phyloP scores from a whole-genome alignment of 495 filamentous ascomycete genomes.

The Neurospora cerealis region DNA sequence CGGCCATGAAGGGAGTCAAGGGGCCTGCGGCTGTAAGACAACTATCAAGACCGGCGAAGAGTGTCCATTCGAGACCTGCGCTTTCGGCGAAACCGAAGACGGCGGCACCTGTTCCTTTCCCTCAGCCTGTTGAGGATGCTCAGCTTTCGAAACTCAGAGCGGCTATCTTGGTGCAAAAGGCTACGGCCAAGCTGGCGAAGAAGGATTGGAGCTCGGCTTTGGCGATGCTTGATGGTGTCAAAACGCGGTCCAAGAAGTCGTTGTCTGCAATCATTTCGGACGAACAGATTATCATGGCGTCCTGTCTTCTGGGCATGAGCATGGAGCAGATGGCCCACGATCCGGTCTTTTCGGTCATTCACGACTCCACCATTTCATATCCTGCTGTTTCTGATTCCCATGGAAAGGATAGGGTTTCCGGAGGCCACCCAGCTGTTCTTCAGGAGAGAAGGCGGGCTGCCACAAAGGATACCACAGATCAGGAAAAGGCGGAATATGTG shows the following conservation, averaged over 20 bases:
- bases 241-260: constrained; percentile 23
- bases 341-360: constrained; percentile 77
- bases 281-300: constrained; percentile 48
- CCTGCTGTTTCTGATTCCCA: constrained; percentile 46
- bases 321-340: constrained; percentile 62
- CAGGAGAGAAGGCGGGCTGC: not conserved
- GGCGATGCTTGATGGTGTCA: constrained; percentile 38
- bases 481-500: constrained; percentile 36
- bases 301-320: constrained; percentile 47
- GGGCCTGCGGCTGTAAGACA: constrained; percentile 7
- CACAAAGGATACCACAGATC: constrained; percentile 18
- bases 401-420: constrained; percentile 15
- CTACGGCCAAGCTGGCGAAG: constrained; percentile 42
- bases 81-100: constrained; percentile 13
- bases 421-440: not conserved
- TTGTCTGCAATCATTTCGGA: constrained; percentile 28
- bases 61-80: not conserved
- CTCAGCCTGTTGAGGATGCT: constrained; percentile 32
- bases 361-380: constrained; percentile 82
- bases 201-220: constrained; percentile 47
- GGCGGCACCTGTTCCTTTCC: constrained; percentile 8
- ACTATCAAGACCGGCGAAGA: constrained; percentile 14
- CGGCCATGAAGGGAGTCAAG: constrained; percentile 3
- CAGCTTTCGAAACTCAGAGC: constrained; percentile 49
- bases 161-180: constrained; percentile 55